Evolutionary conservation across 345 rosid species (phyloP).

Genomic region (Excoecaria cochinchinensis): DNA sequence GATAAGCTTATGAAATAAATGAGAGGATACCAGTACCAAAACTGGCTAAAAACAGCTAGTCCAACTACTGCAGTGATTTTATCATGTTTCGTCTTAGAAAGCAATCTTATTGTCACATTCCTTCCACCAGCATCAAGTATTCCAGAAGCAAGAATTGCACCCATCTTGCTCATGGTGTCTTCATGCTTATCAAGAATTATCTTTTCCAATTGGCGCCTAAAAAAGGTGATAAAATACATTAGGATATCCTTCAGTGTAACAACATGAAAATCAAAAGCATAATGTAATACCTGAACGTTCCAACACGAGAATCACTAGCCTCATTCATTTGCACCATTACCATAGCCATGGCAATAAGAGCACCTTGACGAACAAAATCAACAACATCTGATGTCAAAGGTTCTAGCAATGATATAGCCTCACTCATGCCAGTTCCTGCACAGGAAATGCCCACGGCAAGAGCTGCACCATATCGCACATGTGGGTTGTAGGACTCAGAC

Average conservation of each 20-base stretch:
- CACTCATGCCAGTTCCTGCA: constrained; percentile 98
- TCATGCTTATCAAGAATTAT: constrained; percentile 94
- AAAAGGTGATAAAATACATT: constrained; percentile 5
- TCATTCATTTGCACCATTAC: constrained; percentile 95
- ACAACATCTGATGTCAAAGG: constrained; percentile 97
- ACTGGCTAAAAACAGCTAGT: constrained; percentile 97
- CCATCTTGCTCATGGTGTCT: constrained; percentile 99
- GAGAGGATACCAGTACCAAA: constrained; percentile 99
- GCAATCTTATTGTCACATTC: constrained; percentile 89
- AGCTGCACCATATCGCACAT: constrained; percentile 99
- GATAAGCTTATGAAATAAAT: constrained; percentile 87
- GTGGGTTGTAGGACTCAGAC: constrained; percentile 97
- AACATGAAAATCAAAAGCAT: not conserved
- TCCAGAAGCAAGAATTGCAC: constrained; percentile 96
- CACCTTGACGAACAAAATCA: constrained; percentile 99
- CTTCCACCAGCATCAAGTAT: constrained; percentile 99
- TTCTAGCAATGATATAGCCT: constrained; percentile 98
- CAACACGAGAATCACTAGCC: constrained; percentile 97
- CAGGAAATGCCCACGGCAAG: constrained; percentile 99
- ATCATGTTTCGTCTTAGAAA: constrained; percentile 95
- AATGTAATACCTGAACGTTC: constrained; percentile 71
- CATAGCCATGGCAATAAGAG: constrained; percentile 99
- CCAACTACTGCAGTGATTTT: constrained; percentile 95
- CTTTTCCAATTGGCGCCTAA: constrained; percentile 90
- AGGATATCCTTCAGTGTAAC: not conserved